A percentile compares a stretch with the other conserved stretches of the same genome.
These are phyloP conservation scores for Vachellia collinsii DNA, from an alignment of 306 rosid genomes.

Conservation along the genomic window DNA sequence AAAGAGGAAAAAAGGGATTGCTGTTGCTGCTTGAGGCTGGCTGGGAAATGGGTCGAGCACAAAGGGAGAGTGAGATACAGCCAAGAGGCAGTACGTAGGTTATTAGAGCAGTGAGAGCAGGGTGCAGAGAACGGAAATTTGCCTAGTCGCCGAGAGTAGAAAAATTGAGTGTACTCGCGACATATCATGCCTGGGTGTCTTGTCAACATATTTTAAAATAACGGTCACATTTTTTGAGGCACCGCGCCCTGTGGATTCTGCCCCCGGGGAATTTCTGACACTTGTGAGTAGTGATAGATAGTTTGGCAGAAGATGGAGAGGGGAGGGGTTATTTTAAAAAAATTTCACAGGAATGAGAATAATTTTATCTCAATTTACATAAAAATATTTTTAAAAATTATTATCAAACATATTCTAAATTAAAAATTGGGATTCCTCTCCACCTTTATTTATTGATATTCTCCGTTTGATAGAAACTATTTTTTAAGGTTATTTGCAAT, in stretches of 20 bases:
- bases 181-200: conserved; percentile 38
- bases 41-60: conserved; percentile 14
- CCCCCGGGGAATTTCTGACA: neutral
- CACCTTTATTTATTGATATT: too few relatives aligned
- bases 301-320: too few relatives aligned
- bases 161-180: conserved; percentile 40
- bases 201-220: conserved; percentile 35
- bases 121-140: neutral
- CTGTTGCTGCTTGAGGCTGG: neutral
- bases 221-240: conserved; percentile 63
- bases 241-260: neutral
- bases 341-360: too few relatives aligned
- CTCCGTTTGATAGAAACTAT: too few relatives aligned
- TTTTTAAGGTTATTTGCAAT: too few relatives aligned
- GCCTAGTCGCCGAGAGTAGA: conserved; percentile 38
- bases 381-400: too few relatives aligned
- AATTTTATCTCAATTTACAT: too few relatives aligned
- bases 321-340: too few relatives aligned
- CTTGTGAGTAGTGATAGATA: neutral
- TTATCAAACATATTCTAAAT: too few relatives aligned
- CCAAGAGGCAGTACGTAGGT: neutral
- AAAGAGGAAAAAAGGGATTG: neutral
- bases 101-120: neutral
- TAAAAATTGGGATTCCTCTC: too few relatives aligned
- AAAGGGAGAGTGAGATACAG: conserved; percentile 28